phyloP scores from a whole-genome alignment of 2,329 filamentous ascomycete genomes.

The Aspergillus caelatus region DNA sequence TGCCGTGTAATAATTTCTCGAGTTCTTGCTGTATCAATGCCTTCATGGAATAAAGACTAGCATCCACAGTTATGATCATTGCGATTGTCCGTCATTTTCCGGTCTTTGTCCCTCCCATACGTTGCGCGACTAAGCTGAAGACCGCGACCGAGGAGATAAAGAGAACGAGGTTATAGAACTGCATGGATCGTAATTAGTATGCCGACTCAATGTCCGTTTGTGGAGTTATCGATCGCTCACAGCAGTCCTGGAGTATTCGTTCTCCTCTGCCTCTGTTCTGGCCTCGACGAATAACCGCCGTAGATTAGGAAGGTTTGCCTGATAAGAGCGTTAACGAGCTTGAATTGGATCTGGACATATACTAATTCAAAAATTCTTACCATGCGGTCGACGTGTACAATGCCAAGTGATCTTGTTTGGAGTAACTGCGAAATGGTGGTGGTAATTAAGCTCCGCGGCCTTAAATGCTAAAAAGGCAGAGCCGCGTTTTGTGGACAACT shows the following conservation, averaged over 20 bases:
- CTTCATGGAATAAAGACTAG: conserved; percentile 1
- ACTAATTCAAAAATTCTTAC: not conserved
- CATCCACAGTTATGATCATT: not conserved
- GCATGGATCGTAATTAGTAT: conserved; percentile 12
- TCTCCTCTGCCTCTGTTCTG: conserved; percentile 88
- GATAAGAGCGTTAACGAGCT: not conserved
- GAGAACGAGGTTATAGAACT: conserved; percentile 95
- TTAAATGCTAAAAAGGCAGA: not conserved
- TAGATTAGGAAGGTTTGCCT: conserved; percentile 77
- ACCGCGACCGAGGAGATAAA: conserved; percentile 96
- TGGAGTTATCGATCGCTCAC: conserved; percentile 56
- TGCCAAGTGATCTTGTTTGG: not conserved
- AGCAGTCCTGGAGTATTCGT: conserved; percentile 88
- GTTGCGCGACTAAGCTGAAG: conserved; percentile 90
- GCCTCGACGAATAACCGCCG: conserved; percentile 94
- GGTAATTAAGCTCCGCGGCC: not conserved
- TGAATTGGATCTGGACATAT: not conserved
- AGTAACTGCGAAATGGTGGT: not conserved
- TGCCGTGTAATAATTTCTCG: not conserved
- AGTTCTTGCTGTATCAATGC: conserved; percentile 10
- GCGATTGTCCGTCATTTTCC: conserved; percentile 31
- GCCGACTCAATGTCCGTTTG: not conserved
- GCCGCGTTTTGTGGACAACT: conserved; percentile 36
- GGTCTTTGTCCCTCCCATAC: conserved; percentile 60
- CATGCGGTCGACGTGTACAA: not conserved